phyloP scores from a whole-genome alignment of 176 grass and related monocot genomes.

The sorghum (Sorghum bicolor) region DNA sequence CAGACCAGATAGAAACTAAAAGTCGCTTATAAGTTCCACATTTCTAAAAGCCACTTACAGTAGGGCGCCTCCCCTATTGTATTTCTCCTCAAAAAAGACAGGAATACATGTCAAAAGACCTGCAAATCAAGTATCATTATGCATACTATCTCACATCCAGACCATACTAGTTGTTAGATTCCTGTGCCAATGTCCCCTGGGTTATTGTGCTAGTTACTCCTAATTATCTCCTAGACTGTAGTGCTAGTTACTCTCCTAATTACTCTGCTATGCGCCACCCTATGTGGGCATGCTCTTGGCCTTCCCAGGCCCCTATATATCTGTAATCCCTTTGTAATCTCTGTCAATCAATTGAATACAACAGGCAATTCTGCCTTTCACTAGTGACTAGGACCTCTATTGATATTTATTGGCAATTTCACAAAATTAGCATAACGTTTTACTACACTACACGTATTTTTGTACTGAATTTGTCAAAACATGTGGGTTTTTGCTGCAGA shows the following conservation, averaged over 20 bases:
- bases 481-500: background rate
- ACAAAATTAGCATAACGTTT: background rate
- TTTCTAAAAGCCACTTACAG: background rate
- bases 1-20: conserved; percentile 13
- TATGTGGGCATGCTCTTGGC: too few species aligned
- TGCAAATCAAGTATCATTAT: too few species aligned
- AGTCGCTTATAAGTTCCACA: conserved; percentile 2
- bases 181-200: too few species aligned
- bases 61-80: background rate
- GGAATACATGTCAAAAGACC: background rate
- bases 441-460: background rate
- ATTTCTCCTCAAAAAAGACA: background rate
- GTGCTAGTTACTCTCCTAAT: too few species aligned
- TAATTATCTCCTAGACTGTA: too few species aligned
- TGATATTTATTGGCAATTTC: background rate
- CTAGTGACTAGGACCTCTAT: background rate
- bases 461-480: background rate
- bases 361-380: too few species aligned
- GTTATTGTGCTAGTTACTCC: too few species aligned
- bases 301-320: too few species aligned
- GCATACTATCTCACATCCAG: background rate
- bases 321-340: too few species aligned
- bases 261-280: too few species aligned
- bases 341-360: background rate
- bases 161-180: conserved; percentile 1